phyloP scores from a whole-genome alignment of 73 alveolate genomes.

The Stentor coeruleus region DNA sequence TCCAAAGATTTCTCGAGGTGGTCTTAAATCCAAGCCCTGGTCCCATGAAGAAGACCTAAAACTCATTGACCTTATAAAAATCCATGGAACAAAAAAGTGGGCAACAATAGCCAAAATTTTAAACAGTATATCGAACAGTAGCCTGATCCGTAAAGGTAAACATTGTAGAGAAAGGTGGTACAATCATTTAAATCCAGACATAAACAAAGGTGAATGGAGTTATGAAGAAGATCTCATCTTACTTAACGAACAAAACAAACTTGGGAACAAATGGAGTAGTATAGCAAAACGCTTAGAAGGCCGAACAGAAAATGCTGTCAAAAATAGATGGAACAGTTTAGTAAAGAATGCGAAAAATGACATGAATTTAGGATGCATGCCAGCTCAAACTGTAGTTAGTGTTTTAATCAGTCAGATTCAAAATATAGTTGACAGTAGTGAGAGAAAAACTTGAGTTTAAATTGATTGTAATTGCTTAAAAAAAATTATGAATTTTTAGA shows the following conservation, averaged over 20 bases:
- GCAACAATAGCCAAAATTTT: constrained; percentile 34
- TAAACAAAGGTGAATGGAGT: constrained; percentile 66
- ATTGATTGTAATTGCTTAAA: too few relatives aligned
- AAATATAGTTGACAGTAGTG: too few relatives aligned
- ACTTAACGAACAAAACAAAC: constrained; percentile 56
- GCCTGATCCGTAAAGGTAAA: constrained; percentile 57
- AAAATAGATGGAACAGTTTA: constrained; percentile 68
- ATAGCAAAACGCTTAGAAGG: constrained; percentile 58
- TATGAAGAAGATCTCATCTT: constrained; percentile 65
- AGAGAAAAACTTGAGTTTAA: too few relatives aligned
- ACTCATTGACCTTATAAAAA: too few relatives aligned
- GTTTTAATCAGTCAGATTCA: too few relatives aligned
- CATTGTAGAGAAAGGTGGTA: constrained; percentile 82
- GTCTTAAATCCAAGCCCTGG: too few relatives aligned
- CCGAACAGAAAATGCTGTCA: constrained; percentile 74
- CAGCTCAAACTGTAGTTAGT: too few relatives aligned
- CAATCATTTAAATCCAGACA: constrained; percentile 69
- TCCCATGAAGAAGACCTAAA: too few relatives aligned
- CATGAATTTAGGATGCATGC: too few relatives aligned
- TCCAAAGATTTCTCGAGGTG: too few relatives aligned
- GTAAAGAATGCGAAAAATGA: too few relatives aligned
- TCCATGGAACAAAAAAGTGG: constrained; percentile 52
- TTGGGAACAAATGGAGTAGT: constrained; percentile 80
- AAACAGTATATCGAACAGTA: constrained; percentile 30
- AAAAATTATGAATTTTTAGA: too few relatives aligned